A percentile compares a stretch with the other conserved stretches of the same genome.
Evolutionary conservation across 192 early-diverging fungal genomes (phyloP).

Genomic region (Backusella tuberculispora): DNA sequence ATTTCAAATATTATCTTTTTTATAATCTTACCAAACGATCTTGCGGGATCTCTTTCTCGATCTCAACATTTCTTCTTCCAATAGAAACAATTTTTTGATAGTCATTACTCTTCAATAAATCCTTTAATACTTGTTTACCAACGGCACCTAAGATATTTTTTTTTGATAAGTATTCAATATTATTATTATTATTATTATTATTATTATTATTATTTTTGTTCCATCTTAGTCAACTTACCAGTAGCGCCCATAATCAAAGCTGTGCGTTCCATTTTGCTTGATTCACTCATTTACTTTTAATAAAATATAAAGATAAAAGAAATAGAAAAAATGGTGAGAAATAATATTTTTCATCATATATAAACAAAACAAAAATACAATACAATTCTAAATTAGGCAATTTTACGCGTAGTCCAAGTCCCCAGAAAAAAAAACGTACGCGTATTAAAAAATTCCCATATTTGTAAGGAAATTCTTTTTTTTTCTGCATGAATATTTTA

Average conservation of each 20-base stretch:
- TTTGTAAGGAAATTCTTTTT: too few relatives aligned
- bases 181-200: too few relatives aligned
- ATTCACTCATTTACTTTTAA: background rate
- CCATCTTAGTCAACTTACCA: background rate
- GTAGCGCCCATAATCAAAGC: slow-evolving; percentile 41
- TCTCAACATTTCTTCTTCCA: slow-evolving; percentile 52
- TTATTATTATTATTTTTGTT: too few relatives aligned
- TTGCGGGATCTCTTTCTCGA: slow-evolving; percentile 44
- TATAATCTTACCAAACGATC: slow-evolving; percentile 43
- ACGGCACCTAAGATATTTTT: slow-evolving; percentile 50
- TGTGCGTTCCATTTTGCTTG: background rate
- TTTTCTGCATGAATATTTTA: too few relatives aligned
- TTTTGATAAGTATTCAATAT: background rate
- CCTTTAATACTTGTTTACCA: slow-evolving; percentile 58
- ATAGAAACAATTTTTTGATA: slow-evolving; percentile 60
- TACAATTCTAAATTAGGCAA: too few relatives aligned
- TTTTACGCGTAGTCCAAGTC: too few relatives aligned
- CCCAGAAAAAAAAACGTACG: too few relatives aligned
- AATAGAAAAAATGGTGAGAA: background rate
- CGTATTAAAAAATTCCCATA: too few relatives aligned
- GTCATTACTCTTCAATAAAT: slow-evolving; percentile 48
- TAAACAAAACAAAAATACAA: too few relatives aligned
- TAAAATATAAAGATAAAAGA: background rate
- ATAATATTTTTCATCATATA: too few relatives aligned
- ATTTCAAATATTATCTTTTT: background rate